These are phyloP conservation scores for Saccharomycopsis selenospora DNA, from an alignment of 805 yeast species.

Conservation along the genomic window DNA sequence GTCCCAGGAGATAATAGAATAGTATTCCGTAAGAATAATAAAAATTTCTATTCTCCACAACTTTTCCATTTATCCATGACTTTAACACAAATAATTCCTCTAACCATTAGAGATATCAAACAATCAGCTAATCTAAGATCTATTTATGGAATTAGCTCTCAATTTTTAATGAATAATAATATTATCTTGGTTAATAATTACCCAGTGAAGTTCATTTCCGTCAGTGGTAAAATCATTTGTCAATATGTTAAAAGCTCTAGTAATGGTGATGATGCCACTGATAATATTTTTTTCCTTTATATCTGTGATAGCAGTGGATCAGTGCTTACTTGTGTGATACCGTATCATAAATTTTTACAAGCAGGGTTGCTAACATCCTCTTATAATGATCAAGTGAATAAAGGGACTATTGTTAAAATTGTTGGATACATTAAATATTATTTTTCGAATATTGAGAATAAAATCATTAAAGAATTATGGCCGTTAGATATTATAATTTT, in stretches of 20 bases:
- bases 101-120: constrained; percentile 11
- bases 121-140: constrained; percentile 12
- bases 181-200: constrained; percentile 15
- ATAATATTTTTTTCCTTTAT: constrained; percentile 4
- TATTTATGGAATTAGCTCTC: constrained; percentile 9
- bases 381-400: neutral
- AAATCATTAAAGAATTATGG: constrained; percentile 5
- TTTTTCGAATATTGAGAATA: neutral
- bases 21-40: neutral
- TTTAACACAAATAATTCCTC: constrained; percentile 12
- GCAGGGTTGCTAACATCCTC: constrained; percentile 6
- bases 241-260: constrained; percentile 3
- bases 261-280: neutral
- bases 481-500: constrained; percentile 7
- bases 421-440: constrained; percentile 9
- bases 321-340: constrained; percentile 9
- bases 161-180: constrained; percentile 1
- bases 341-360: constrained; percentile 12
- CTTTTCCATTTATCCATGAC: constrained; percentile 14
- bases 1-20: constrained; percentile 17
- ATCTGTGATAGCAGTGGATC: constrained; percentile 16
- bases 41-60: constrained; percentile 14
- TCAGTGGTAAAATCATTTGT: constrained; percentile 15
- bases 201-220: constrained; percentile 10
- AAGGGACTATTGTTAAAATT: constrained; percentile 8